Evolutionary conservation across 78 protist species (phyloP).

Genomic region (Dictyostelium discoideum): dicty_2.7 NC_007088.5:4473001-4473500

Average conservation of each 20-base stretch:
- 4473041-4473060: not conserved
- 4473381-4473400: constrained; percentile 71
- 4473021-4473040: not conserved
- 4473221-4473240: constrained; percentile 59
- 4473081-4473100: not conserved
- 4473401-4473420: constrained; percentile 75
- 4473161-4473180: constrained; percentile 23
- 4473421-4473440: constrained; percentile 63
- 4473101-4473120: not conserved
- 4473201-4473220: constrained; percentile 36
- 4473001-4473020: not conserved
- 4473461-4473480: constrained; percentile 56
- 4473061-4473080: not conserved
- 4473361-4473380: constrained; percentile 61
- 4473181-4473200: not conserved
- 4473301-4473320: not conserved
- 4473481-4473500: constrained; percentile 81
- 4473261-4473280: not conserved
- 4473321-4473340: constrained; percentile 49
- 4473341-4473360: constrained; percentile 76
- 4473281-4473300: not conserved
- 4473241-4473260: constrained; percentile 51
- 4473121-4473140: not conserved
- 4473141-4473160: constrained; percentile 32
- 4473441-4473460: constrained; percentile 64